Evolutionary conservation across 257 asterid species (phyloP).

Genomic region (Gentiana dahurica): DNA sequence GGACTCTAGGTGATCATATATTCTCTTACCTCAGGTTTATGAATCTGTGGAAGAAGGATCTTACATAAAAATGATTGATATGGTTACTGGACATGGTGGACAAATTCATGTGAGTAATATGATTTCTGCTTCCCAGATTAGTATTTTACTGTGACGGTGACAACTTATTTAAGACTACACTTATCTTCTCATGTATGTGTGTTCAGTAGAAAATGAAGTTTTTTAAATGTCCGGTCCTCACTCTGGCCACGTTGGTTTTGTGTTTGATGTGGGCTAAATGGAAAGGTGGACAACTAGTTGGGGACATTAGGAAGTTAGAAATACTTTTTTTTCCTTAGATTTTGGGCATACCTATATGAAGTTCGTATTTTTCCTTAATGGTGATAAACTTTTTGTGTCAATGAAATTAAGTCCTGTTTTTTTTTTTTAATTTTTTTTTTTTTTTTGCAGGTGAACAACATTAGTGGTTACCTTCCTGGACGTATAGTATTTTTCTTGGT

Average conservation of each 20-base stretch:
- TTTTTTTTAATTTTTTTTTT: too few species aligned
- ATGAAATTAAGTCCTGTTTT: background rate
- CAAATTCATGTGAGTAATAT: slow-evolving; percentile 71
- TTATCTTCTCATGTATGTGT: background rate
- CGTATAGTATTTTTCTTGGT: slow-evolving; percentile 97
- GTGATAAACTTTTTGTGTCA: background rate
- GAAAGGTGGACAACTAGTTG: too few species aligned
- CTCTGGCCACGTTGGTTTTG: too few species aligned
- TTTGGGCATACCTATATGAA: too few species aligned
- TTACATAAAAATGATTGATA: slow-evolving; percentile 95
- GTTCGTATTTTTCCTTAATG: too few species aligned
- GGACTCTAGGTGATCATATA: slow-evolving; percentile 3
- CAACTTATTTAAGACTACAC: background rate
- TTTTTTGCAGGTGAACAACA: slow-evolving; percentile 75
- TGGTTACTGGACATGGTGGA: slow-evolving; percentile 97
- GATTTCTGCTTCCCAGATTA: slow-evolving; percentile 1
- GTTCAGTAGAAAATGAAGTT: background rate
- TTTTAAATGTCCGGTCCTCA: background rate
- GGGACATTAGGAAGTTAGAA: too few species aligned
- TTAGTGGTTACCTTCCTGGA: slow-evolving; percentile 98
- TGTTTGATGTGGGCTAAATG: too few species aligned
- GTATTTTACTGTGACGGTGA: too few species aligned
- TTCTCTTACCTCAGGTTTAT: slow-evolving; percentile 51
- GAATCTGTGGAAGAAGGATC: slow-evolving; percentile 99
- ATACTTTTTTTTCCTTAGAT: too few species aligned